These are phyloP conservation scores for Penicilliopsis zonata DNA, from an alignment of 495 filamentous ascomycete genomes.

Conservation along the genomic window DNA sequence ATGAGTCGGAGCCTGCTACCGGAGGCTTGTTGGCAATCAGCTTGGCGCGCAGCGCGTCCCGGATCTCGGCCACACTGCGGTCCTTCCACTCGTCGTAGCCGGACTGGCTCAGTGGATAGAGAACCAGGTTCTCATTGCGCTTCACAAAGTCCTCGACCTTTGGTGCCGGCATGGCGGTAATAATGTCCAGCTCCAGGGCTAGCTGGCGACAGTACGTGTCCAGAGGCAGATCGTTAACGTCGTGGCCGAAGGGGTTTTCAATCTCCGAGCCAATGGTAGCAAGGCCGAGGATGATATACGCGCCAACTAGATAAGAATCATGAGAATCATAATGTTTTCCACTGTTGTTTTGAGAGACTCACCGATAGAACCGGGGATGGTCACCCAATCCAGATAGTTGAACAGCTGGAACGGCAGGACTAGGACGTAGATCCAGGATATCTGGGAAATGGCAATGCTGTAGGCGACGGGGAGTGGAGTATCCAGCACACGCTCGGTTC, in stretches of 20 bases:
- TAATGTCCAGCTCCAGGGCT: constrained; percentile 58
- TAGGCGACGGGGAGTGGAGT: constrained; percentile 81
- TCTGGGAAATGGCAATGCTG: constrained; percentile 74
- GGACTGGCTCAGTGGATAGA: constrained; percentile 53
- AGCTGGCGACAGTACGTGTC: constrained; percentile 67
- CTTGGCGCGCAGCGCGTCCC: constrained; percentile 38
- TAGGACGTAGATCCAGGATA: constrained; percentile 78
- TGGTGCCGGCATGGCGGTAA: constrained; percentile 47
- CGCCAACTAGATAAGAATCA: no score
- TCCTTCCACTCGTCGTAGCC: constrained; percentile 49
- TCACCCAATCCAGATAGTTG: constrained; percentile 50
- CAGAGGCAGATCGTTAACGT: constrained; percentile 78
- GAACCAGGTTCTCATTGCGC: constrained; percentile 45
- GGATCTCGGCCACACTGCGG: constrained; percentile 47
- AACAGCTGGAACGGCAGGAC: constrained; percentile 78
- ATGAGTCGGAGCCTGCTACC: constrained; percentile 12
- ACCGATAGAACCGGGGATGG: constrained; percentile 73
- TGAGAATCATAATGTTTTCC: not conserved
- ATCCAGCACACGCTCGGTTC: constrained; percentile 70
- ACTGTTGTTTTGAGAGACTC: constrained; percentile 10
- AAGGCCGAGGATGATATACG: constrained; percentile 86
- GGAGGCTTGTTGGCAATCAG: constrained; percentile 16
- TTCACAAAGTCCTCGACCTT: constrained; percentile 45
- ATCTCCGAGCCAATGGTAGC: constrained; percentile 77
- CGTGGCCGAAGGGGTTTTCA: constrained; percentile 79